Base-by-base conservation (phyloP, 1,284 basidiomycete species). In the Cryptococcus amylolentus region DNA sequence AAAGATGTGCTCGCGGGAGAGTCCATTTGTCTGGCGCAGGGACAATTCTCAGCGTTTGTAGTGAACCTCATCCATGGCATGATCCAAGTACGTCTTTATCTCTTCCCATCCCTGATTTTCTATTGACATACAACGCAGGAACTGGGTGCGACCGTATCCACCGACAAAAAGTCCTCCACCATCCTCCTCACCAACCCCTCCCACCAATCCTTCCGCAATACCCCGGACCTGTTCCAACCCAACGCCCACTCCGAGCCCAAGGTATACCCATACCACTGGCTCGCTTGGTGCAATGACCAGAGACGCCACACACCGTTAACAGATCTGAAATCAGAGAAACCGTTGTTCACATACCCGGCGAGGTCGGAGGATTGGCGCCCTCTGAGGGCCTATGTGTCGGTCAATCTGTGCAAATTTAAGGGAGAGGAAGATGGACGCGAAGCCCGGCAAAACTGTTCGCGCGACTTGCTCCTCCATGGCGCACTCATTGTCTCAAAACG, bases 181-280 rank as follows among this genome's bases (percentile, higher is more conserved):
- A 55, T 61, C 8, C 27, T 62, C 18, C 43, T 69, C 18, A 45
- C 57, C 38, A 70, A 71, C 49, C 68, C 64, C 4, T 31, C 35
- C 12, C 57, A 58, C 39, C 31, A 35, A 35, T 35, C 31, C 10
- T 35, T 35, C 31, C 6, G 10, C 6, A 5, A 35, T 8, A 5
- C 31, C 5, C 7, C 31, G 3, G 4, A 35, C 31, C 10, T 35
- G 31, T 35, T 35, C 31, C 31, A 35, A 35, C 50, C 52, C 5
- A 23, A 49, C n/a, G 46, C 51, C 16, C 28, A 50, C 8, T 18
- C 35, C 6, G 9, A 10, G 16, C 20, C 20, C 18, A 26, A n/a
- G 18, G 20, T 52, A 8, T 14, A 28, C 18, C 63, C 70, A 9
- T 74, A 76, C 51, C 70, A 73, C 59, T 76, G 68, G 67, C 61